A percentile compares a stretch with the other conserved stretches of the same genome.
Conservation (phyloP, 2,329 filamentous ascomycete species). For the Pseudodiploospora longispora region DNA sequence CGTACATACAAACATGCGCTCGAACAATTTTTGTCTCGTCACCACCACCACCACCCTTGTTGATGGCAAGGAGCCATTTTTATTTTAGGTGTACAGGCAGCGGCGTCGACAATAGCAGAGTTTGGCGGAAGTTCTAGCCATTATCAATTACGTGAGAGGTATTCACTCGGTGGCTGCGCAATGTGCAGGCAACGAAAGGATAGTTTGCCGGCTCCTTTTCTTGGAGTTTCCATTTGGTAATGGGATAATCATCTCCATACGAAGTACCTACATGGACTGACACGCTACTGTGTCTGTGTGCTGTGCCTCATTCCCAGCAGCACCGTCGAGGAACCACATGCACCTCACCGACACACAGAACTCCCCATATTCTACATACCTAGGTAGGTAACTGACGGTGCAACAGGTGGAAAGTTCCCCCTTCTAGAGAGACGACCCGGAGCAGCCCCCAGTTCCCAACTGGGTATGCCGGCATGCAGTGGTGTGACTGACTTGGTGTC, state of each 20-base stretch:
- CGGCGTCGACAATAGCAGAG: constrained; percentile 1
- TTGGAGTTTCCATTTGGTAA: constrained; percentile 7
- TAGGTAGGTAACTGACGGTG: no score
- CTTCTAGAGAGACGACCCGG: no score
- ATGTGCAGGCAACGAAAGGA: constrained; percentile 1
- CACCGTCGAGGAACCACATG: neutral
- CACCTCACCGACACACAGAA: neutral
- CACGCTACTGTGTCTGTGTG: neutral
- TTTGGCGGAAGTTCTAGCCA: neutral
- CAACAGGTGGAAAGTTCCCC: no score
- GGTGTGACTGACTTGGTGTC: no score
- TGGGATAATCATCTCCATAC: neutral
- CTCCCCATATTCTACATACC: no score
- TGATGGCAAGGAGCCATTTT: no score
- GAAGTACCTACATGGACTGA: neutral
- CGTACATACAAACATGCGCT: neutral
- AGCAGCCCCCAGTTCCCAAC: no score
- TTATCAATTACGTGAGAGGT: constrained; percentile 9
- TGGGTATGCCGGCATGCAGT: no score
- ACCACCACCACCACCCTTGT: neutral
- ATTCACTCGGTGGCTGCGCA: constrained; percentile 5
- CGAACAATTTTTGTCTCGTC: neutral
- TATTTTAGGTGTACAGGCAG: neutral
- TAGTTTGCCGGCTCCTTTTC: neutral
- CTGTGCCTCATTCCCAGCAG: neutral